Evolutionary conservation across 1,284 basidiomycete genomes (phyloP).

Genomic region (Ustilago bromivora): DNA sequence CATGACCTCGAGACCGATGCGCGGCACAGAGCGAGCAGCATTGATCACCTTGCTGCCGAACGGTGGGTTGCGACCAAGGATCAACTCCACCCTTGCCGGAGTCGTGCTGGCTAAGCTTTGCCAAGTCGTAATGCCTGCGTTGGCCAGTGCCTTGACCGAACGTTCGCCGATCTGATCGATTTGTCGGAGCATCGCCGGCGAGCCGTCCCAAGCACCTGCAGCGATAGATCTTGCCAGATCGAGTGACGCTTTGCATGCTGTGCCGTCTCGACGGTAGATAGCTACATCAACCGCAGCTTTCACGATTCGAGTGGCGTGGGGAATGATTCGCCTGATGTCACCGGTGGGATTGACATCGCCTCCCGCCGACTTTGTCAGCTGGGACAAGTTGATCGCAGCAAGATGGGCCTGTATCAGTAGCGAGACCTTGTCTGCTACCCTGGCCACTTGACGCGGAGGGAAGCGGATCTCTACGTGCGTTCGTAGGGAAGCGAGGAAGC

Average conservation of each 20-base stretch:
- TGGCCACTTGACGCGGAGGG: slow-evolving; percentile 48
- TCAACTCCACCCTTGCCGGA: slow-evolving; percentile 52
- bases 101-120: slow-evolving; percentile 31
- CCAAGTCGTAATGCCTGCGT: slow-evolving; percentile 45
- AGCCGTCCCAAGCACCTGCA: slow-evolving; percentile 86
- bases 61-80: slow-evolving; percentile 57
- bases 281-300: slow-evolving; percentile 54
- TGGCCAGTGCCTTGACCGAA: slow-evolving; percentile 70
- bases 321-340: slow-evolving; percentile 45
- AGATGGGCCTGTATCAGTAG: slow-evolving; percentile 58
- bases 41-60: slow-evolving; percentile 51
- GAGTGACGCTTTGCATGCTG: slow-evolving; percentile 44
- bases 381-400: slow-evolving; percentile 47
- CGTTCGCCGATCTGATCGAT: slow-evolving; percentile 84
- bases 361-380: slow-evolving; percentile 30
- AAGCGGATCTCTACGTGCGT: slow-evolving; percentile 58
- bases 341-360: slow-evolving; percentile 33
- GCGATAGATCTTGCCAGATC: slow-evolving; percentile 72
- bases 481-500: slow-evolving; percentile 28
- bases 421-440: slow-evolving; percentile 56
- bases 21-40: slow-evolving; percentile 44
- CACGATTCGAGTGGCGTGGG: slow-evolving; percentile 41
- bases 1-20: slow-evolving; percentile 41
- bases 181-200: slow-evolving; percentile 81
- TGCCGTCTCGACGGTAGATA: slow-evolving; percentile 41